A percentile compares a stretch with the other conserved stretches of the same genome.
Conservation (phyloP, 2,329 filamentous ascomycete species). For the Penicillium frequentans region DNA sequence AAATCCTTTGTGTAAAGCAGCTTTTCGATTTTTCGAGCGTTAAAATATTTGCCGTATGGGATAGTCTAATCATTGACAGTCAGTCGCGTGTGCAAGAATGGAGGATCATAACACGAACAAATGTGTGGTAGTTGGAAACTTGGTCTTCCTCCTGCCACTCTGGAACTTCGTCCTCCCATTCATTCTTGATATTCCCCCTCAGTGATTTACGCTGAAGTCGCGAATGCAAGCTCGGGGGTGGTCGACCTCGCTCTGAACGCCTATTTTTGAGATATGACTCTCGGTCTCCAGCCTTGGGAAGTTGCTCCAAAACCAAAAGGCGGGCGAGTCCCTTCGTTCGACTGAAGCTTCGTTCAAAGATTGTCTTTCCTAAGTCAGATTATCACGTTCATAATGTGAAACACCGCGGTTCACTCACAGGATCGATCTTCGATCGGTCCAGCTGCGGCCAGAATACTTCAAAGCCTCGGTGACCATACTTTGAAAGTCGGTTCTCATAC, state of each 20-base stretch:
- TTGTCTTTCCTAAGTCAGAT: constrained; percentile 50
- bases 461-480: constrained; percentile 81
- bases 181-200: constrained; percentile 72
- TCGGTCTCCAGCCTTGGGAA: constrained; percentile 68
- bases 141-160: constrained; percentile 80
- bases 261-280: constrained; percentile 71
- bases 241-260: constrained; percentile 70
- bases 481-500: constrained; percentile 83
- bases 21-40: constrained; percentile 67
- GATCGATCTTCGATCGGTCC: constrained; percentile 74
- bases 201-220: constrained; percentile 44
- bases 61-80: constrained; percentile 26
- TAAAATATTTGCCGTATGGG: constrained; percentile 39
- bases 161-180: constrained; percentile 75
- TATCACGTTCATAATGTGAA: neutral
- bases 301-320: constrained; percentile 74
- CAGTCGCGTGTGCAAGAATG: neutral
- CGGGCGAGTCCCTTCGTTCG: constrained; percentile 75
- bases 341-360: constrained; percentile 78
- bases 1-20: constrained; percentile 79
- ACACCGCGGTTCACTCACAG: constrained; percentile 35
- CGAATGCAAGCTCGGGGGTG: constrained; percentile 49
- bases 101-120: constrained; percentile 59
- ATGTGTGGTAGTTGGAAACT: constrained; percentile 76
- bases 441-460: constrained; percentile 78